Evolutionary conservation across 805 yeast genomes (phyloP).

Genomic region (Cyberlindnera petersonii): DNA sequence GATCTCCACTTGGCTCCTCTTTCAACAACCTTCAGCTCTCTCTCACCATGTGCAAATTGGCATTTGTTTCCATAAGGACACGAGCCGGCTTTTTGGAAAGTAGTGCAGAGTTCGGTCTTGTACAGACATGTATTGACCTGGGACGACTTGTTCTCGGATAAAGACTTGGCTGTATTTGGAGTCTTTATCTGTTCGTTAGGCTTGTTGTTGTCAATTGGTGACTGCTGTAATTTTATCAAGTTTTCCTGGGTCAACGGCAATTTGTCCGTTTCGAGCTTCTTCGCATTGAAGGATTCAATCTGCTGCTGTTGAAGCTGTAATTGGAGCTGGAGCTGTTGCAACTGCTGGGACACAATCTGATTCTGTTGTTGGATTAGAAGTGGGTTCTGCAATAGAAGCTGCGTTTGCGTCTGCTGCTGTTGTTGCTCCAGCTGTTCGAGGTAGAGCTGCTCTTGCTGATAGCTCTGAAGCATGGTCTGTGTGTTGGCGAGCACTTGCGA

Average conservation of each 20-base stretch:
- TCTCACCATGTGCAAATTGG: conserved; percentile 89
- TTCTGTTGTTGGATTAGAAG: conserved; percentile 26
- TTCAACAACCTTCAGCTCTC: conserved; percentile 68
- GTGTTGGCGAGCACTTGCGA: conserved; percentile 13
- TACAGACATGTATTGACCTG: conserved; percentile 62
- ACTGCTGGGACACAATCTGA: conserved; percentile 24
- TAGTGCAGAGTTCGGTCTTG: conserved; percentile 87
- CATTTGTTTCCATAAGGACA: conserved; percentile 92
- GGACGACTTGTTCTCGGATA: conserved; percentile 12
- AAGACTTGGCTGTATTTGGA: conserved; percentile 6
- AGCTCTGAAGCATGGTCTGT: conserved; percentile 17
- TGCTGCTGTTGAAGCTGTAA: conserved; percentile 29
- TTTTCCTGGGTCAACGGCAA: conserved; percentile 26
- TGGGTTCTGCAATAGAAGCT: conserved; percentile 23
- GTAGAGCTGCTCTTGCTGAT: conserved; percentile 23
- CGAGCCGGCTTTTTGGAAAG: conserved; percentile 60
- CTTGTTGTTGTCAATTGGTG: conserved; percentile 6
- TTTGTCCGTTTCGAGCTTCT: conserved; percentile 15
- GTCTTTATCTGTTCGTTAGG: not conserved
- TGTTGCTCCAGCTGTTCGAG: conserved; percentile 21
- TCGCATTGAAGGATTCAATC: conserved; percentile 27
- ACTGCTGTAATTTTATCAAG: conserved; percentile 18
- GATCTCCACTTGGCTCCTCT: conserved; percentile 85
- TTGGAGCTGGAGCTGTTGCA: conserved; percentile 27
- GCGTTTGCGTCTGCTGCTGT: conserved; percentile 18